Conservation (phyloP, 768 basidiomycete genomes). For the Leccinum fibrillosum region DNA sequence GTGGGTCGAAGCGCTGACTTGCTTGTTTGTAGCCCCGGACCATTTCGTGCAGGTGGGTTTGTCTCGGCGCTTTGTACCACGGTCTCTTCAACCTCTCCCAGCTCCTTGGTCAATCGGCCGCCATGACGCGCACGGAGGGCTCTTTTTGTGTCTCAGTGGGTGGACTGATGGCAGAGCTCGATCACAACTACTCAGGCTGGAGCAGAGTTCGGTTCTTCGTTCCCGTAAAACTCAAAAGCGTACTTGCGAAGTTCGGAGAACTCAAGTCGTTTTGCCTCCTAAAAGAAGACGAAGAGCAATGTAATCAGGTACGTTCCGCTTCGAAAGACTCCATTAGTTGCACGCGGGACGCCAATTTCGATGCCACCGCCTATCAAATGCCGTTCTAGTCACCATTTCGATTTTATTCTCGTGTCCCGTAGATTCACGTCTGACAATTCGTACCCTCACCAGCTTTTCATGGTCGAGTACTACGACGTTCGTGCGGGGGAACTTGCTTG, state of each 20-base stretch:
- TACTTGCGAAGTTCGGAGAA: constrained; percentile 31
- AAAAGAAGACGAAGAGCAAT: constrained; percentile 23
- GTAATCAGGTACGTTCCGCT: constrained; percentile 27
- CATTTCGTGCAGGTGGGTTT: constrained; percentile 43
- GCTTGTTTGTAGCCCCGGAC: constrained; percentile 44
- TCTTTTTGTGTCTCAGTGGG: constrained; percentile 48
- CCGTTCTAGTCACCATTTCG: constrained; percentile 5
- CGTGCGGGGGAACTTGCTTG: constrained; percentile 54
- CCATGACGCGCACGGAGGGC: constrained; percentile 51
- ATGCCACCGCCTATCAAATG: constrained; percentile 3
- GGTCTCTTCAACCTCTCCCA: constrained; percentile 24
- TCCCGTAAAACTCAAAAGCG: constrained; percentile 28
- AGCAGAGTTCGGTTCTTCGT: constrained; percentile 24
- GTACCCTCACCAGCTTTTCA: constrained; percentile 38
- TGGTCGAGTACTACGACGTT: constrained; percentile 67
- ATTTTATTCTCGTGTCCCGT: neutral
- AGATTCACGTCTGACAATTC: constrained; percentile 15
- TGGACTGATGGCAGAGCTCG: constrained; percentile 17
- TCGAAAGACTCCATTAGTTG: neutral
- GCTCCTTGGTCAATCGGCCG: constrained; percentile 48
- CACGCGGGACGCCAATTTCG: neutral
- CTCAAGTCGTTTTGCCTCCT: constrained; percentile 28
- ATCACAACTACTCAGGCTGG: constrained; percentile 23
- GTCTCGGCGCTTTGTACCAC: constrained; percentile 1
- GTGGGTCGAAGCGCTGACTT: constrained; percentile 34